Percentiles rank a stretch among this genome's conserved stretches.
These are phyloP conservation scores for Talaromyces nanjingensis DNA, from an alignment of 495 filamentous ascomycete species.

Conservation along the genomic window DNA sequence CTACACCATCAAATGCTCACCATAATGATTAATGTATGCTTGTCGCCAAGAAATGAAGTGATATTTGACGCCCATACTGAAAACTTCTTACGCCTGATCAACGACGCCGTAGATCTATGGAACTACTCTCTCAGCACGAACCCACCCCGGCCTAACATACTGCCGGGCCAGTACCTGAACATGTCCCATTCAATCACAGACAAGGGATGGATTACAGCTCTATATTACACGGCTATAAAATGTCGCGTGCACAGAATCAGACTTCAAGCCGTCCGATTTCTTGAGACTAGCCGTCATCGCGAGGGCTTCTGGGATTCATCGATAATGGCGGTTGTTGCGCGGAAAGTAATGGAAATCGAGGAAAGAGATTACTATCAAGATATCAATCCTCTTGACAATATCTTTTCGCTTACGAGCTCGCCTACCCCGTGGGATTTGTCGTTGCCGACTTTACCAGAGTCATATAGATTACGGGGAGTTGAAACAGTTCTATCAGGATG, in stretches of 20 bases:
- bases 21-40: constrained; percentile 30
- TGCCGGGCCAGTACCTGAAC: neutral
- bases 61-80: constrained; percentile 26
- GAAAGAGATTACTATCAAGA: constrained; percentile 21
- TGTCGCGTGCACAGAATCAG: constrained; percentile 35
- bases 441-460: constrained; percentile 1
- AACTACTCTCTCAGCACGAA: constrained; percentile 4
- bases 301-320: constrained; percentile 41
- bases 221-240: constrained; percentile 39
- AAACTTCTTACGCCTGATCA: constrained; percentile 25
- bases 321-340: constrained; percentile 19
- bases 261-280: constrained; percentile 27
- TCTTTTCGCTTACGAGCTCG: constrained; percentile 1
- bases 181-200: constrained; percentile 22
- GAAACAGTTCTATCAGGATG: neutral
- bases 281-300: constrained; percentile 23
- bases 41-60: constrained; percentile 21
- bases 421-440: constrained; percentile 2
- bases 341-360: constrained; percentile 31
- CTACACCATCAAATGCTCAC: constrained; percentile 31
- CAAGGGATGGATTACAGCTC: constrained; percentile 34
- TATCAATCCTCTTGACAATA: constrained; percentile 1
- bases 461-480: neutral
- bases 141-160: neutral
- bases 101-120: constrained; percentile 7